Base-by-base conservation (phyloP, 805 yeast genomes). In the Suhomyces sp. region DNA sequence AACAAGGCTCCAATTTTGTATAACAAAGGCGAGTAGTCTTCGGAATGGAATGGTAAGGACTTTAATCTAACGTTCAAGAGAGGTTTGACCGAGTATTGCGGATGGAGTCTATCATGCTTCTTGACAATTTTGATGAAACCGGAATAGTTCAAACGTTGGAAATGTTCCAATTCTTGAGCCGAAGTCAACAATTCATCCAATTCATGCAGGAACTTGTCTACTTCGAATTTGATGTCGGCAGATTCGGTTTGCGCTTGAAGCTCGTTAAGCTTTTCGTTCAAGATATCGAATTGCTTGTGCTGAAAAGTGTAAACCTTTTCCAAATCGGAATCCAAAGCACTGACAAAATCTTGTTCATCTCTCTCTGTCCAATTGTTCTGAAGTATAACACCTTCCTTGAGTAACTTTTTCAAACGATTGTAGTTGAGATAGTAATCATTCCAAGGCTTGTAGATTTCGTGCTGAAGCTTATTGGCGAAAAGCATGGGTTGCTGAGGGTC, bases 41-140 rank as follows among this genome's bases (percentile, higher is more conserved):
- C 99, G 17, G 91, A 83, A 70, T 93, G 94, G 79, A 92, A 88
- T 2, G 98, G 98, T 62, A 93, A 77, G 48, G 85, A 86, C 65
- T 86, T 87, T 71, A 94, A 78, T 62, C 99, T 81, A 27, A 93
- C 97, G 59, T 90, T 89, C 61, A 94, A 76, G 61, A 94, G 73
- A 0, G 98, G 96, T 67, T 84, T 87, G 23, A 93, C 97, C n/a
- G 94, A 87, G 70, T 87, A 94, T 58, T 83, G 79, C 31, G 91
- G 81, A 70, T 92, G 97, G 58, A 93, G 70, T 50, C 97, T 83
- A 72, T 94, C 98, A 66, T 94, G 99, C 72, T 93, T 93, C 74
- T 93, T 92, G 58, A 92, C 97, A 60, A 94, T 90, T 68, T 94
- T 94, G 62, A 85, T 81, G 73, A 94, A 93, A 1, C 97, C 99